Percentiles rank a stretch among this genome's conserved stretches.
Conservation (phyloP, 257 asterid species). For the Echium plantagineum region DNA sequence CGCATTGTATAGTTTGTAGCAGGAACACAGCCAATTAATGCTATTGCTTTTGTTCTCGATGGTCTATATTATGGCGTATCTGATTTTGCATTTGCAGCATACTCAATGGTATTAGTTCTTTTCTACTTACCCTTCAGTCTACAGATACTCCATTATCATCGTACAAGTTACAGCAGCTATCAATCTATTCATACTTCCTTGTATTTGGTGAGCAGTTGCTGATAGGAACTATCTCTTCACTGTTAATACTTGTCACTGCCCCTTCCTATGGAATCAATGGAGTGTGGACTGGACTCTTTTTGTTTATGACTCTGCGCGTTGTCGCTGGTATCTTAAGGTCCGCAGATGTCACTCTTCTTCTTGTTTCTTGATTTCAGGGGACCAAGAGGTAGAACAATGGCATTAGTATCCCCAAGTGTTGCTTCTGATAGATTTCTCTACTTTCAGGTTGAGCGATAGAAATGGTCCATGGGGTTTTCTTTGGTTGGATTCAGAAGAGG, state of each 20-base stretch:
- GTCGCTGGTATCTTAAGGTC: slow-evolving; percentile 68
- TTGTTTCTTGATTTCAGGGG: background rate
- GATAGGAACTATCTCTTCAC: slow-evolving; percentile 56
- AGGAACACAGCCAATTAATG: slow-evolving; percentile 88
- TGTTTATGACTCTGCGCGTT: slow-evolving; percentile 87
- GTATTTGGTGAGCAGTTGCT: slow-evolving; percentile 37
- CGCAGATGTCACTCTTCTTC: background rate
- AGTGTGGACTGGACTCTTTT: slow-evolving; percentile 83
- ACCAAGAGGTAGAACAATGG: no score
- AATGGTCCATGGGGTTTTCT: slow-evolving; percentile 82
- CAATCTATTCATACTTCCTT: slow-evolving; percentile 1
- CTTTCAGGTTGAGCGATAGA: slow-evolving; percentile 58
- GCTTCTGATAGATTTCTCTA: slow-evolving; percentile 6
- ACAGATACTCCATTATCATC: background rate
- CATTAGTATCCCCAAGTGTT: background rate
- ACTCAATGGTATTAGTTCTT: slow-evolving; percentile 57
- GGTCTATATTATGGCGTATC: slow-evolving; percentile 98
- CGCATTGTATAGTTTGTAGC: slow-evolving; percentile 57
- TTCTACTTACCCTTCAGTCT: slow-evolving; percentile 3
- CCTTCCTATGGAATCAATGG: slow-evolving; percentile 71
- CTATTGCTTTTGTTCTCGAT: slow-evolving; percentile 88
- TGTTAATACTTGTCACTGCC: slow-evolving; percentile 46
- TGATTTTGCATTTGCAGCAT: slow-evolving; percentile 87
- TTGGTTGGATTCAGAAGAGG: slow-evolving; percentile 34
- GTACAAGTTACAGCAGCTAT: background rate